These are phyloP conservation scores for Aurinia saxatilis DNA, from an alignment of 345 rosid species.

Conservation along the genomic window DNA sequence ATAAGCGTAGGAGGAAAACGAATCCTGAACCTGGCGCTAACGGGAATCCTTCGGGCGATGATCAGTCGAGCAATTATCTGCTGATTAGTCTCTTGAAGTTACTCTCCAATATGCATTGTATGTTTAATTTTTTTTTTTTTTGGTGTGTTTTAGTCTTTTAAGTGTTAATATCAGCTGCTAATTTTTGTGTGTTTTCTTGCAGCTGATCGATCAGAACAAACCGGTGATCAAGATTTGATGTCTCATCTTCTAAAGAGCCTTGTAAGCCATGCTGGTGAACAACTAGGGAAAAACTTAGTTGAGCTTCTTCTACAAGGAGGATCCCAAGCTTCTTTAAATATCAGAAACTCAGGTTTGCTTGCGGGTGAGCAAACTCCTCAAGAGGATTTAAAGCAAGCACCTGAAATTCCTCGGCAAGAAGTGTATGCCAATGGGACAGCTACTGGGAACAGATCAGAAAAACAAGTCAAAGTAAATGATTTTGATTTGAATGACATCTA, in stretches of 20 bases:
- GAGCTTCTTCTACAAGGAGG: constrained; percentile 60
- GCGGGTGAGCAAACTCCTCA: constrained; percentile 47
- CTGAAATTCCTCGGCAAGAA: constrained; percentile 40
- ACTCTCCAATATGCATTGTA: constrained; percentile 90
- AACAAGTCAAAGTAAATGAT: constrained; percentile 58
- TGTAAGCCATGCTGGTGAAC: constrained; percentile 48
- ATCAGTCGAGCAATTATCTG: constrained; percentile 74
- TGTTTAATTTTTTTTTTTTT: constrained; percentile 27
- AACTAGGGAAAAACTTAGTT: constrained; percentile 49
- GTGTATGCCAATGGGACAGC: constrained; percentile 29
- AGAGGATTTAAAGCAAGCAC: constrained; percentile 35
- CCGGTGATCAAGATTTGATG: constrained; percentile 68
- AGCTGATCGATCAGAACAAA: constrained; percentile 66
- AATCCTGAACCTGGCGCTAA: constrained; percentile 60
- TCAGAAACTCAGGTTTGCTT: constrained; percentile 40
- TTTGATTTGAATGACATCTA: constrained; percentile 90
- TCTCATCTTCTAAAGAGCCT: constrained; percentile 82
- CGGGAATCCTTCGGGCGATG: constrained; percentile 55
- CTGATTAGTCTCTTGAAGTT: constrained; percentile 78
- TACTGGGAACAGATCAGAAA: constrained; percentile 37
- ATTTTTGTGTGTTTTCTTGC: constrained; percentile 25
- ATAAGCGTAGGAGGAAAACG: constrained; percentile 92
- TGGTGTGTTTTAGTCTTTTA: background rate
- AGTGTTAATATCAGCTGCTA: background rate
- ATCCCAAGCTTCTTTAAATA: constrained; percentile 44